These are phyloP conservation scores for Prototheca cutis DNA, from an alignment of 163 green algal genomes.

Conservation along the genomic window DNA sequence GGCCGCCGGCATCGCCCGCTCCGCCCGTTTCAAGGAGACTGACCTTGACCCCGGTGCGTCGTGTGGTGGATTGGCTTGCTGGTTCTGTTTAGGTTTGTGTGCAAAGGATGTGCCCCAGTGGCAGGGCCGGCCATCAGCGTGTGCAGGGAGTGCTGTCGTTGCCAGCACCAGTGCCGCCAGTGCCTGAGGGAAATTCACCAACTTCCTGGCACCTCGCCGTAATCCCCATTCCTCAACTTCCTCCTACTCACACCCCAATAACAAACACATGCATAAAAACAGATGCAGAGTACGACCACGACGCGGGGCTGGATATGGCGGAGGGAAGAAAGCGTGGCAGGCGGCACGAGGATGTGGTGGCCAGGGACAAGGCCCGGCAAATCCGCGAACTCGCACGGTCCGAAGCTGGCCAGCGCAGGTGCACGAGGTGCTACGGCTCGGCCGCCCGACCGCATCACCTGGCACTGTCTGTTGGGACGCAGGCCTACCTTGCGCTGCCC, in stretches of 20 bases:
- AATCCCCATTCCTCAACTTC: too few species aligned
- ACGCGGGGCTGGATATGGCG: slow-evolving; percentile 64
- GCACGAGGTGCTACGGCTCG: not conserved
- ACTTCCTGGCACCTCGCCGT: too few species aligned
- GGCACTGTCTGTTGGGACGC: not conserved
- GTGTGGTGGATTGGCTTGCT: not conserved
- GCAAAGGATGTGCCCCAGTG: too few species aligned
- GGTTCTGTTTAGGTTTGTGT: too few species aligned
- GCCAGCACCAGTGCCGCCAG: too few species aligned
- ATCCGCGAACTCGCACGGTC: slow-evolving; percentile 25
- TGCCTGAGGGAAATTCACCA: too few species aligned
- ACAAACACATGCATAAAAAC: too few species aligned
- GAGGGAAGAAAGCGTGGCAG: slow-evolving; percentile 14
- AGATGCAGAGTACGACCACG: slow-evolving; percentile 89
- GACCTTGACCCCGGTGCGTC: slow-evolving; percentile 22
- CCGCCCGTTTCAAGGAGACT: slow-evolving; percentile 21
- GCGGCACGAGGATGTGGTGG: slow-evolving; percentile 16
- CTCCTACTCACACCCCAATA: too few species aligned
- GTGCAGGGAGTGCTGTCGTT: too few species aligned
- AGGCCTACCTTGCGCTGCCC: slow-evolving; percentile 68
- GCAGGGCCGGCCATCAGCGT: too few species aligned
- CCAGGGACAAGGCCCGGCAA: slow-evolving; percentile 40
- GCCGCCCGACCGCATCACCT: not conserved
- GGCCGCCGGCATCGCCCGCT: slow-evolving; percentile 56
- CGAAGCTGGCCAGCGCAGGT: not conserved